Evolutionary conservation across 2,329 filamentous ascomycete species (phyloP).

Genomic region (Chalaropsis ovoidea): DNA sequence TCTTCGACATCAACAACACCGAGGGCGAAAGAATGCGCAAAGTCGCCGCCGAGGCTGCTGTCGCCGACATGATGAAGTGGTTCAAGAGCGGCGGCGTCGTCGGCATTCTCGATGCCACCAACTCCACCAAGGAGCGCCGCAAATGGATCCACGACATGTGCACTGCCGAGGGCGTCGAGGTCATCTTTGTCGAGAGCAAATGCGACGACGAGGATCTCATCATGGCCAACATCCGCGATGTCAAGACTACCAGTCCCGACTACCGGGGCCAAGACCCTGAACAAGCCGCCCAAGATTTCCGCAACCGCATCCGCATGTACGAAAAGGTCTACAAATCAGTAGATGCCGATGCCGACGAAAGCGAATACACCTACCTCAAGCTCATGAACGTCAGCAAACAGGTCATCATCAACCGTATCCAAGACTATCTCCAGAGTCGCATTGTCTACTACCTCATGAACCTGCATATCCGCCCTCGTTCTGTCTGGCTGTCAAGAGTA

Average conservation of each 20-base stretch:
- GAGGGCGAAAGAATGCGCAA: constrained; percentile 84
- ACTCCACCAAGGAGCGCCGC: constrained; percentile 81
- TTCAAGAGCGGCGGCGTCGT: constrained; percentile 72
- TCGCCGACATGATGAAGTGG: constrained; percentile 91
- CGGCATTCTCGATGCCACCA: constrained; percentile 91
- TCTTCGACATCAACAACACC: constrained; percentile 83
- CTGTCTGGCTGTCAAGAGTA: constrained; percentile 91
- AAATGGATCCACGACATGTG: constrained; percentile 85
- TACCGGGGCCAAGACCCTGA: constrained; percentile 93
- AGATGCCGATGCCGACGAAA: constrained; percentile 68
- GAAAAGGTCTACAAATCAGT: constrained; percentile 95
- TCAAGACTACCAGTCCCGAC: constrained; percentile 93
- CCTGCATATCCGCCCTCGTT: constrained; percentile 89
- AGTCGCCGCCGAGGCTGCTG: constrained; percentile 81
- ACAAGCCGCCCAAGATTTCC: constrained; percentile 79
- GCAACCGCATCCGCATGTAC: constrained; percentile 89
- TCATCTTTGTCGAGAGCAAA: constrained; percentile 91
- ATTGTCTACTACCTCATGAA: constrained; percentile 99
- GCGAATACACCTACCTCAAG: constrained; percentile 86
- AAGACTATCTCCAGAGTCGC: constrained; percentile 90
- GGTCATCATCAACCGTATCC: constrained; percentile 95
- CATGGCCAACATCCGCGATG: constrained; percentile 95
- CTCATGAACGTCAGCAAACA: constrained; percentile 93
- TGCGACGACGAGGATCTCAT: constrained; percentile 94
- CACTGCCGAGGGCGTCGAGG: constrained; percentile 66